Percentiles rank a stretch among this genome's conserved stretches.
These are phyloP conservation scores for Alternaria arborescens DNA, from an alignment of 2,329 filamentous ascomycete species.

Conservation along the genomic window DNA sequence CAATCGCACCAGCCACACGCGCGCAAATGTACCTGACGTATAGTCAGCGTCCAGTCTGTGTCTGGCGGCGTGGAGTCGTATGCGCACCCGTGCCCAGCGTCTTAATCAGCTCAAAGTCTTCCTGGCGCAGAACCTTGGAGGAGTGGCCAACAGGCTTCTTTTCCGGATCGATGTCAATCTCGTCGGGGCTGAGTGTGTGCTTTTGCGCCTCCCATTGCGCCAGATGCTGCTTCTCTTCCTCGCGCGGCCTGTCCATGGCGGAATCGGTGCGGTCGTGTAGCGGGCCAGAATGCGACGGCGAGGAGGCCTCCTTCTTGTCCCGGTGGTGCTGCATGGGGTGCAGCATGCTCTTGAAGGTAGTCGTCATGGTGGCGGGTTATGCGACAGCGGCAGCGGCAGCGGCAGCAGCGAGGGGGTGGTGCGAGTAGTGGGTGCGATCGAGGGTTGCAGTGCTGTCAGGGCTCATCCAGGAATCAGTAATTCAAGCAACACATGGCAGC, in stretches of 20 bases:
- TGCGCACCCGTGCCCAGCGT: slow-evolving; percentile 76
- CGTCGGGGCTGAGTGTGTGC: slow-evolving; percentile 52
- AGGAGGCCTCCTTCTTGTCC: slow-evolving; percentile 33
- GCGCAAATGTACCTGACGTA: slow-evolving; percentile 75
- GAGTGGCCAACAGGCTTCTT: slow-evolving; percentile 59
- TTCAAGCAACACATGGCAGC: slow-evolving; percentile 22
- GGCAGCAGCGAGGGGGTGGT: slow-evolving; percentile 9
- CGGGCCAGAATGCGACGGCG: slow-evolving; percentile 29
- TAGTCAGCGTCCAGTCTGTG: slow-evolving; percentile 29
- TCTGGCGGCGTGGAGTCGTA: neutral
- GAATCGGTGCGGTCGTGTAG: slow-evolving; percentile 47
- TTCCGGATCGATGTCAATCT: slow-evolving; percentile 55
- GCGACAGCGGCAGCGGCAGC: slow-evolving; percentile 7
- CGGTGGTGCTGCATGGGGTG: slow-evolving; percentile 45
- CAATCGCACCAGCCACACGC: slow-evolving; percentile 79
- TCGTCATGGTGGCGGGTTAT: slow-evolving; percentile 44
- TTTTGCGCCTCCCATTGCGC: slow-evolving; percentile 59
- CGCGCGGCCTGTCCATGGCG: slow-evolving; percentile 52
- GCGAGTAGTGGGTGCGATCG: slow-evolving; percentile 17
- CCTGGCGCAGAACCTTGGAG: slow-evolving; percentile 56
- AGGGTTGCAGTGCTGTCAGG: slow-evolving; percentile 5
- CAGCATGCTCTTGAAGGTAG: slow-evolving; percentile 49
- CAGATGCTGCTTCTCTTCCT: slow-evolving; percentile 58
- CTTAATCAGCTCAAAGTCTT: slow-evolving; percentile 76
- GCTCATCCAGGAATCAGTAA: slow-evolving; percentile 14